Evolutionary conservation across 768 basidiomycete genomes (phyloP), one percentile per base, ranked within the genome.

Genomic region (Agaricus blazei): DNA sequence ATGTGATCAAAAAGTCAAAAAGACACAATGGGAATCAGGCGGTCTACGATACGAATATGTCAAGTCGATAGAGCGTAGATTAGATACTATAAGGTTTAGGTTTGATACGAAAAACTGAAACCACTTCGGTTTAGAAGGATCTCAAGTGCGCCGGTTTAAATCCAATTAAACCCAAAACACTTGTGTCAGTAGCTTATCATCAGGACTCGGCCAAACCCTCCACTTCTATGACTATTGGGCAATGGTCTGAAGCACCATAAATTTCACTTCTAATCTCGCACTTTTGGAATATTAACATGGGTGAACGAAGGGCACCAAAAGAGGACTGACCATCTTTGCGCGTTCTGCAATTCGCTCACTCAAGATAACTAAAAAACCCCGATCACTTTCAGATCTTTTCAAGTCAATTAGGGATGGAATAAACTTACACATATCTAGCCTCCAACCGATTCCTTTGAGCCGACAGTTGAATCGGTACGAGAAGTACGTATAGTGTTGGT

Each of bases 221-320:
- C 47, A 92, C 75, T 64, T 95, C 93, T 70, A 93, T 69, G 11
- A 89, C 81, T 15, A 94, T 68, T 4, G 93, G 93, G 59, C 88
- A 81, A 65, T 93, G 91, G 63, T 93, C 92, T 28, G 89, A 92
- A 34, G 90, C 91, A 11, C 92, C 91, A 51, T 89, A 93, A 49
- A 92, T 88, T 63, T 90, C 89, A 59, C 79, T 80, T 40, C 92
- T 77, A 54, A 94, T 93, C 68, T 93, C 92, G 65, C 92, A 94
- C 81, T 80, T 38, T 19, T 3, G 42, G 49, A 63, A 47, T 19
- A 3, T 28, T 31, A 7, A 38, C 36, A 48, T 19, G 26, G 19
- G 9, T 6, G 14, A 36, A 26, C 12, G 27, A 9, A 28, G 23
- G 15, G 11, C 27, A 26, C 48, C 8, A 19, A 26, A 49, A 42